A percentile compares a stretch with the other conserved stretches of the same genome.
These are phyloP conservation scores for Prunella vulgaris DNA, from an alignment of 257 asterid species.

Conservation along the genomic window DNA sequence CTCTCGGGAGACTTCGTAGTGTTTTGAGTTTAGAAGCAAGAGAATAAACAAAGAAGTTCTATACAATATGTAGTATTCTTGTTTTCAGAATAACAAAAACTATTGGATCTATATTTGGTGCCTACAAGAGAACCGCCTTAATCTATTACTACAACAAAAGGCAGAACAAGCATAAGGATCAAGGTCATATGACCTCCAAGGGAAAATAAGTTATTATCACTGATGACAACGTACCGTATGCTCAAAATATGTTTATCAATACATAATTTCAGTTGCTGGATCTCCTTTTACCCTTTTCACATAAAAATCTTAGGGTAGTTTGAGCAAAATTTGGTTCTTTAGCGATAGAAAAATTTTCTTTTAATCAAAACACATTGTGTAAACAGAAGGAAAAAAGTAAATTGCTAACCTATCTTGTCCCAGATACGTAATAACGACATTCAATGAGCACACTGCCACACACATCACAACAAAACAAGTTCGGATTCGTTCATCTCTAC, in stretches of 20 bases:
- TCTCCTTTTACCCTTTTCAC: neutral
- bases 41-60: neutral
- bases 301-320: neutral
- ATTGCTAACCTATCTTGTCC: neutral
- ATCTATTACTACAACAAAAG: neutral
- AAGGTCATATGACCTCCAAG: neutral
- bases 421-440: neutral
- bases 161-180: neutral
- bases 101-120: neutral
- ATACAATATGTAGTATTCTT: neutral
- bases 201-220: neutral
- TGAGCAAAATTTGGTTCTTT: neutral
- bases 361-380: neutral
- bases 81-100: neutral
- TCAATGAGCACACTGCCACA: neutral
- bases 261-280: neutral
- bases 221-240: neutral
- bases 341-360: neutral
- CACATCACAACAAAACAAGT: neutral
- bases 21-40: neutral
- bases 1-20: neutral
- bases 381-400: neutral
- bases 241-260: neutral
- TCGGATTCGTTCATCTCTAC: neutral
- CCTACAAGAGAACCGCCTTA: slow-evolving; percentile 9